Evolutionary conservation across 257 asterid species (phyloP).

Genomic region (Sherardia arvensis): DNA sequence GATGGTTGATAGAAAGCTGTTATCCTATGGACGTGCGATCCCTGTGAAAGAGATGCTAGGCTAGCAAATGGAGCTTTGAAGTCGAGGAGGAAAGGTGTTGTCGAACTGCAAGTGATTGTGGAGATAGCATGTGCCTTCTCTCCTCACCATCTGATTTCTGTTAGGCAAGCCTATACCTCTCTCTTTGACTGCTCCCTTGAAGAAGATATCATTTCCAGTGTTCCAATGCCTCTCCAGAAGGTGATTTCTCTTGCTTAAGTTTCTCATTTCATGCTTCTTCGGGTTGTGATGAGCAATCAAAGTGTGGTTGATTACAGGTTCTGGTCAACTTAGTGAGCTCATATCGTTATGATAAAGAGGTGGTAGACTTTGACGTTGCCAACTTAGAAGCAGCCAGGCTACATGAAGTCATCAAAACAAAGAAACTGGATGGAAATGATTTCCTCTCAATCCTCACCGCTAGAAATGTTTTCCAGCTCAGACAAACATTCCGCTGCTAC

Average conservation of each 20-base stretch:
- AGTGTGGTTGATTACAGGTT: conserved; percentile 33
- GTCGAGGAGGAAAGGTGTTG: conserved; percentile 31
- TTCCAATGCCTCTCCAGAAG: conserved; percentile 56
- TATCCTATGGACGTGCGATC: conserved; percentile 58
- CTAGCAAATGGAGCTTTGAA: conserved; percentile 62
- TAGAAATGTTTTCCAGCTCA: conserved; percentile 61
- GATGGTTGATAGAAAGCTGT: conserved; percentile 48
- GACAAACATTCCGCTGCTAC: conserved; percentile 54
- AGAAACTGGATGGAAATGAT: conserved; percentile 37
- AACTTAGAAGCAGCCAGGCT: conserved; percentile 52
- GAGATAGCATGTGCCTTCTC: conserved; percentile 78
- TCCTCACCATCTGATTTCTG: conserved; percentile 62
- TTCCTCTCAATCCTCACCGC: conserved; percentile 42
- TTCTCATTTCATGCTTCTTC: too few species aligned
- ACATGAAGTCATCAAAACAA: conserved; percentile 33
- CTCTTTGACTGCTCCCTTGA: conserved; percentile 57
- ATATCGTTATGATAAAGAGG: conserved; percentile 53
- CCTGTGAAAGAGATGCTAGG: conserved; percentile 74
- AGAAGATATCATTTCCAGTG: conserved; percentile 55
- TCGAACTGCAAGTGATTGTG: conserved; percentile 50
- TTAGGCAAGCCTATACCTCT: conserved; percentile 49
- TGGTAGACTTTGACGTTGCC: conserved; percentile 42
- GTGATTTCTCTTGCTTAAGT: conserved; percentile 18
- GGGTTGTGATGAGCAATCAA: background rate
- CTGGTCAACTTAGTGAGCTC: conserved; percentile 58